phyloP scores from a whole-genome alignment of 768 basidiomycete genomes.

The Artomyces pyxidatus region DNA sequence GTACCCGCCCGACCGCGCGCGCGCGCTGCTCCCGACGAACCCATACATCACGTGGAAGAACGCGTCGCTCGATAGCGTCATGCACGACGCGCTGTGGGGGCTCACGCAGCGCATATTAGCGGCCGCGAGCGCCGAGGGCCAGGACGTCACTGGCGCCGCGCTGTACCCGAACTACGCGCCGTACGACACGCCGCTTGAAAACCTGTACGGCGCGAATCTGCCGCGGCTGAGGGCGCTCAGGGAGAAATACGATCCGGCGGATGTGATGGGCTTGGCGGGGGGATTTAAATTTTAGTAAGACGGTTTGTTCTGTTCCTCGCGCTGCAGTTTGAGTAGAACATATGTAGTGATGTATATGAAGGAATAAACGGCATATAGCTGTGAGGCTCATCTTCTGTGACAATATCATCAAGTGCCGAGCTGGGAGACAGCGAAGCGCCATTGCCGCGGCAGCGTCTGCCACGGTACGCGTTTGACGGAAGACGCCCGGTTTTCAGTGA shows the following conservation, averaged over 20 bases:
- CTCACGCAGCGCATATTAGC: conserved; percentile 33
- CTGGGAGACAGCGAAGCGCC: no score
- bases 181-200: conserved; percentile 38
- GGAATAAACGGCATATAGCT: no score
- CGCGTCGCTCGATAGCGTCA: conserved; percentile 30
- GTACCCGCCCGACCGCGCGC: conserved; percentile 14
- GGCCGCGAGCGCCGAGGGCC: no score
- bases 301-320: no score
- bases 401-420: no score
- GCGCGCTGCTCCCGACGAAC: neutral
- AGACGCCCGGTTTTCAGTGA: no score
- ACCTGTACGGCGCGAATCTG: conserved; percentile 46
- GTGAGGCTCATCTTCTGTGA: no score
- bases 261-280: conserved; percentile 59
- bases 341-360: no score
- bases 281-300: conserved; percentile 51
- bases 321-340: no score
- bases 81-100: conserved; percentile 35
- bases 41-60: conserved; percentile 34
- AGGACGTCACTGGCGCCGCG: no score
- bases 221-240: conserved; percentile 32
- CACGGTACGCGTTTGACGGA: no score
- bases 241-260: conserved; percentile 40
- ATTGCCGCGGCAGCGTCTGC: no score
- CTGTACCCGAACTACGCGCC: conserved; percentile 59